Conservation (phyloP, 1,139 yeast species). For the Hyphopichia burtonii region DNA sequence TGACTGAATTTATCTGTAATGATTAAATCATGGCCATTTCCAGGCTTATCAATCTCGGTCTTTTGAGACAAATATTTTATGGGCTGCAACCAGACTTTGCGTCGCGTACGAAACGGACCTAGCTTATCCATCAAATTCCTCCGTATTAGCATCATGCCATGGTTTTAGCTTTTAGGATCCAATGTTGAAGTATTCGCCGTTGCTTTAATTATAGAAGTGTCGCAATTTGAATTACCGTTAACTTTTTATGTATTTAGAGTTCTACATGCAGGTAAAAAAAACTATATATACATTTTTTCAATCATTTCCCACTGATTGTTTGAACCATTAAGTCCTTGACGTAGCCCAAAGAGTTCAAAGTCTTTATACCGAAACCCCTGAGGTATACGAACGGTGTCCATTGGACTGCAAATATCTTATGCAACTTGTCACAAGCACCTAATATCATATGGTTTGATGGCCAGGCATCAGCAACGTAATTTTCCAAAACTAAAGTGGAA, state of each 20-base stretch:
- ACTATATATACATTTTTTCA: background rate
- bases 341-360: slow-evolving; percentile 61
- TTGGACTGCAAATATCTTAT: slow-evolving; percentile 80
- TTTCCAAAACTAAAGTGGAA: slow-evolving; percentile 75
- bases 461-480: slow-evolving; percentile 79
- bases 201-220: background rate
- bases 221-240: too few species aligned
- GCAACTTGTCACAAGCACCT: slow-evolving; percentile 90
- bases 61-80: background rate
- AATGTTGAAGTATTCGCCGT: too few species aligned
- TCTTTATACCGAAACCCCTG: slow-evolving; percentile 73
- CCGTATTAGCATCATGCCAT: background rate
- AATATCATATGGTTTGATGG: slow-evolving; percentile 75
- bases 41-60: background rate
- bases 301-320: slow-evolving; percentile 34
- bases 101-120: background rate
- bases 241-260: too few species aligned
- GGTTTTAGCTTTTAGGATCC: background rate
- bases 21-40: slow-evolving; percentile 1
- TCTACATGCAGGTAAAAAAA: background rate
- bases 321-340: slow-evolving; percentile 54
- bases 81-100: background rate
- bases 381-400: slow-evolving; percentile 69
- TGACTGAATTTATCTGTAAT: slow-evolving; percentile 11
- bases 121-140: background rate